Conservation (phyloP, 2,329 filamentous ascomycete species). For the Neonectria coccinea region DNA sequence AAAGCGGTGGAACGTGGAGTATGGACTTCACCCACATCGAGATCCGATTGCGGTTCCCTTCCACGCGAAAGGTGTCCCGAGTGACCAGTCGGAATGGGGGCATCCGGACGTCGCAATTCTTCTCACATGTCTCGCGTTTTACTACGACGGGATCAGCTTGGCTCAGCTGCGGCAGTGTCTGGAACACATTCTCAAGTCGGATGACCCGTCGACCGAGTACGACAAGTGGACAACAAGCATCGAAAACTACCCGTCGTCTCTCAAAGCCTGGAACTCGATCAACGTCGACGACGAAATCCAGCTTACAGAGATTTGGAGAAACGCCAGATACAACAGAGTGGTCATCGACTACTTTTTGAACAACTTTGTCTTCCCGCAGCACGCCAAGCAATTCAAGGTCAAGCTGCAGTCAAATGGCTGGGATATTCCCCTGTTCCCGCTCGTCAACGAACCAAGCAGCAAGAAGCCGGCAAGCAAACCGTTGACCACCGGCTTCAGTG, state of each 20-base stretch:
- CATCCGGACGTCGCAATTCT: constrained; percentile 76
- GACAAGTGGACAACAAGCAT: constrained; percentile 61
- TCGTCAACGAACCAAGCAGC: background rate
- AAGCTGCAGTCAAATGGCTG: constrained; percentile 76
- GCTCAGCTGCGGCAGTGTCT: constrained; percentile 64
- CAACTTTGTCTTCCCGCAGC: constrained; percentile 72
- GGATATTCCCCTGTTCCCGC: constrained; percentile 69
- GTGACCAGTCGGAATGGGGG: constrained; percentile 73
- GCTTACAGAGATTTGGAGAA: constrained; percentile 63
- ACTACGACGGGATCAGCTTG: constrained; percentile 68
- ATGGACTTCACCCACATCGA: constrained; percentile 67
- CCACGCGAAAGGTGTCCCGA: constrained; percentile 64
- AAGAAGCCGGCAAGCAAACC: constrained; percentile 25
- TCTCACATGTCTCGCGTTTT: constrained; percentile 75
- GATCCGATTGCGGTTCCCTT: constrained; percentile 70
- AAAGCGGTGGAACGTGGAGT: constrained; percentile 77
- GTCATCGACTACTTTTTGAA: constrained; percentile 73
- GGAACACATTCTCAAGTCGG: constrained; percentile 62
- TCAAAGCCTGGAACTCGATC: constrained; percentile 68
- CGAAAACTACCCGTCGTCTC: constrained; percentile 58
- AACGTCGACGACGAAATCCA: constrained; percentile 70
- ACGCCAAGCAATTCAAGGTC: constrained; percentile 73
- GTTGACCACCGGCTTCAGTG: constrained; percentile 76
- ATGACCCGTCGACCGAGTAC: constrained; percentile 70
- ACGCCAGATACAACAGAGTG: constrained; percentile 61